Base-by-base conservation (phyloP, 2,329 filamentous ascomycete species). In the Aureobasidium sp. region DNA sequence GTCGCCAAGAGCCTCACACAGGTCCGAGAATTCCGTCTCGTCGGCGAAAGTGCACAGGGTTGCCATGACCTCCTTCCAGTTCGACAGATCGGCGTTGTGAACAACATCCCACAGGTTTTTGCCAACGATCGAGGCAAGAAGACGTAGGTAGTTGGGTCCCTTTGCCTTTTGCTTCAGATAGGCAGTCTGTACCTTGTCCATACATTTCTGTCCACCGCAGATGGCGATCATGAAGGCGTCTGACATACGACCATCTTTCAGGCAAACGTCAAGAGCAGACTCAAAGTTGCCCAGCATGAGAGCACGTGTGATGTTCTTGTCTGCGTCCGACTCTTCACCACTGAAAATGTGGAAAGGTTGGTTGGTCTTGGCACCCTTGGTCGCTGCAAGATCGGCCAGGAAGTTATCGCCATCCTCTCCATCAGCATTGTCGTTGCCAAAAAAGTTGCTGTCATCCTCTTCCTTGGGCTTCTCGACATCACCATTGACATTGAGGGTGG, bases 81-180 rank as follows among this genome's bases (percentile, higher is more conserved):
- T 89, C 58, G 84, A 83, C 49, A 99, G 79, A 70, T 97, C 90
- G 8, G 93, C 94, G 70, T 99, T 99, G 77, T 97, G 91, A 8
- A 97, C 94, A 49, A 97, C 84, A 76, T 99, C 94, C 94, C 93
- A 97, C 1, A 99, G 82, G 71, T 99, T 97, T 81, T 97, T 97
- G 65, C 89, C 87, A 62, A 96, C 92, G 57, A 99, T 90, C 6
- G 93, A 96, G 57, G 90, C 88, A 61, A 99, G 82, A 9, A 99
- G 82, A 47, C 95, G 88, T 62, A 97, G 80, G 71, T 99, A 99
- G 76, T 93, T 97, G 1, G 95, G 93, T 31, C 88, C 87, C 63
- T 87, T 87, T 8, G 84, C 82, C 75, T 92, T 91, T 70, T 88
- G 88, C 62, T 90, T 88, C 66, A 99, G 85, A 73, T 99, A 99